phyloP scores from a whole-genome alignment of 2,329 filamentous ascomycete genomes.

The Biscogniauxia mediterranea region DNA sequence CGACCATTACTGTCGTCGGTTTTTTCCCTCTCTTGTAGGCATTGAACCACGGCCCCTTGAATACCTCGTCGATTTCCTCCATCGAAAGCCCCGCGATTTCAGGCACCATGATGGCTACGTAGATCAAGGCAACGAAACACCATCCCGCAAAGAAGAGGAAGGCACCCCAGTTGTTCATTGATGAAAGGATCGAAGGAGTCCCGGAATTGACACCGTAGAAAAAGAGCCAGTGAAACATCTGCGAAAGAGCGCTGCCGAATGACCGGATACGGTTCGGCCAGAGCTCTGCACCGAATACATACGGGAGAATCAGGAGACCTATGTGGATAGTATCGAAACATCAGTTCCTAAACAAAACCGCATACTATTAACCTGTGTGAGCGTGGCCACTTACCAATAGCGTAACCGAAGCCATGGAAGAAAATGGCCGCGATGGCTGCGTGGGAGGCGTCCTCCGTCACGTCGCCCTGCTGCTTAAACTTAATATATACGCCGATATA shows the following conservation, averaged over 20 bases:
- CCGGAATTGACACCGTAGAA: slow-evolving; percentile 37
- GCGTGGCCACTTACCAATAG: slow-evolving; percentile 32
- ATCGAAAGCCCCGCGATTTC: slow-evolving; percentile 36
- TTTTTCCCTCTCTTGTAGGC: slow-evolving; percentile 1
- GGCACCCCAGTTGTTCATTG: slow-evolving; percentile 40
- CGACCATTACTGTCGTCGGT: neutral
- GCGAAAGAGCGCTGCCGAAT: slow-evolving; percentile 40
- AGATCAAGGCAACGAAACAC: slow-evolving; percentile 37
- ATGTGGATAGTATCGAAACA: neutral
- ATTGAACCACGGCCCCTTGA: slow-evolving; percentile 28
- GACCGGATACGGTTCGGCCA: slow-evolving; percentile 46
- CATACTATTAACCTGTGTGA: neutral
- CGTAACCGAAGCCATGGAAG: slow-evolving; percentile 45
- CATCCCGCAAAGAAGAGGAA: slow-evolving; percentile 42
- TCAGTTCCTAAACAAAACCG: too few species aligned
- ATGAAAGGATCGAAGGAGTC: slow-evolving; percentile 34
- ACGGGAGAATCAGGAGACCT: slow-evolving; percentile 41
- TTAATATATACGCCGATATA: slow-evolving; percentile 5
- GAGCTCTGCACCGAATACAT: slow-evolving; percentile 43
- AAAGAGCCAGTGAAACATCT: slow-evolving; percentile 44
- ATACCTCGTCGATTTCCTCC: slow-evolving; percentile 34
- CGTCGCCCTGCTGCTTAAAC: slow-evolving; percentile 19
- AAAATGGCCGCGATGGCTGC: slow-evolving; percentile 44
- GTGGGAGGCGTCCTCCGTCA: slow-evolving; percentile 31
- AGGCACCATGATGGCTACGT: slow-evolving; percentile 40